Conservation (phyloP, 805 yeast genomes). For the Cyberlindnera petersonii region DNA sequence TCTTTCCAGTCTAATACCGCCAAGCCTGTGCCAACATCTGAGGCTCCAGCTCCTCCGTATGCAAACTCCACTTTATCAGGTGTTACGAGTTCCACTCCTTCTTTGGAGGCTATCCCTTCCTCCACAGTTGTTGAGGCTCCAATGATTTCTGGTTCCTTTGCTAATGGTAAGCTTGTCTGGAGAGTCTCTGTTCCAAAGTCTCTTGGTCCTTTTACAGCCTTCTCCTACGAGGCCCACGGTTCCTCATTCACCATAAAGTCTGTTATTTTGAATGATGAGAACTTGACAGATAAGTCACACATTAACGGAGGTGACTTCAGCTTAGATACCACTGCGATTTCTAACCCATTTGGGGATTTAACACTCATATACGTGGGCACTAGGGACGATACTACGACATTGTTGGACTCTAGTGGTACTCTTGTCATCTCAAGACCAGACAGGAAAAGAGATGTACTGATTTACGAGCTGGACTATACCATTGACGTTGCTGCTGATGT, state of each 20-base stretch:
- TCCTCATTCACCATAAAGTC: constrained; percentile 5
- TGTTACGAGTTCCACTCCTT: background rate
- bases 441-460: constrained; percentile 10
- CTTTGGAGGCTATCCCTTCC: background rate
- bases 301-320: constrained; percentile 9
- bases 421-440: constrained; percentile 6
- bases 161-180: constrained; percentile 12
- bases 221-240: constrained; percentile 10
- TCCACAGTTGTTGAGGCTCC: constrained; percentile 3
- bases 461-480: constrained; percentile 9
- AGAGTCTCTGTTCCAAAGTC: constrained; percentile 11
- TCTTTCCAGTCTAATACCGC: too few relatives aligned
- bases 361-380: constrained; percentile 9
- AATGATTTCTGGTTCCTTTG: constrained; percentile 11
- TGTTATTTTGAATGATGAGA: constrained; percentile 8
- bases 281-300: constrained; percentile 4
- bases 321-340: constrained; percentile 5
- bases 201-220: constrained; percentile 14
- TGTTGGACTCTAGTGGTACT: constrained; percentile 8
- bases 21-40: too few relatives aligned
- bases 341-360: background rate
- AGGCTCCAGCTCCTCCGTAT: too few relatives aligned
- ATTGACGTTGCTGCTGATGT: constrained; percentile 6
- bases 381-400: constrained; percentile 5
- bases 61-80: background rate